These are phyloP conservation scores for Hyphodiscus sp. DNA, from an alignment of 2,329 filamentous ascomycete genomes.

Conservation along the genomic window DNA sequence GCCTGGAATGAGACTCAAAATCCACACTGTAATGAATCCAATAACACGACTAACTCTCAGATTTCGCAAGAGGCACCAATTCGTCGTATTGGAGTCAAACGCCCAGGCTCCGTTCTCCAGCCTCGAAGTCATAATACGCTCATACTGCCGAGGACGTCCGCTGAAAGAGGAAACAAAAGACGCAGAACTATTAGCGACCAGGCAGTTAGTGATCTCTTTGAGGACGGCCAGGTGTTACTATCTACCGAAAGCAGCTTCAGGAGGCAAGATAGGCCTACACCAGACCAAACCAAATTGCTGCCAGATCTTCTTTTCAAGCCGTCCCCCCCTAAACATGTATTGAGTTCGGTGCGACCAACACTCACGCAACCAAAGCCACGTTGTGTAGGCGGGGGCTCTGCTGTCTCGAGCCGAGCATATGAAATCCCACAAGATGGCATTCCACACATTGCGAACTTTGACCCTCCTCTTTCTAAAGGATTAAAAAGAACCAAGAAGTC, in stretches of 20 bases:
- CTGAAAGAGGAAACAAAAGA: conserved; percentile 11
- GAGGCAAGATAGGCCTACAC: background rate
- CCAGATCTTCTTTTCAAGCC: conserved; percentile 16
- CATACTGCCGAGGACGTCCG: conserved; percentile 21
- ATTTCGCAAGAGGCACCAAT: conserved; percentile 4
- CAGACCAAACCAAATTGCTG: background rate
- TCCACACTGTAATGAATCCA: background rate
- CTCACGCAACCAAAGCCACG: background rate
- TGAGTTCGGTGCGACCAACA: conserved; percentile 5
- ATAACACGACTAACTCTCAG: background rate
- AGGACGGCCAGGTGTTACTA: conserved; percentile 20
- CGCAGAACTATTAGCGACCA: conserved; percentile 13
- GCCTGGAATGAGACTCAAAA: background rate
- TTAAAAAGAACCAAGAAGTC: background rate
- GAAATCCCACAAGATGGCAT: background rate
- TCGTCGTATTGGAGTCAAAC: background rate
- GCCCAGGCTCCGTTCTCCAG: conserved; percentile 16
- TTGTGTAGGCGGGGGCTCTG: background rate
- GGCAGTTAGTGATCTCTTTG: conserved; percentile 15
- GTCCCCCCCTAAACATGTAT: conserved; percentile 17
- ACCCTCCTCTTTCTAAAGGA: background rate
- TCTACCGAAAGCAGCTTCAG: background rate
- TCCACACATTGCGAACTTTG: too few relatives aligned
- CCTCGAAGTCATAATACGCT: conserved; percentile 23
- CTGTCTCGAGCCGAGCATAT: background rate